Evolutionary conservation across 495 filamentous ascomycete genomes (phyloP), one percentile per base, ranked within the genome.

Genomic region (Podospora appendiculata): DNA sequence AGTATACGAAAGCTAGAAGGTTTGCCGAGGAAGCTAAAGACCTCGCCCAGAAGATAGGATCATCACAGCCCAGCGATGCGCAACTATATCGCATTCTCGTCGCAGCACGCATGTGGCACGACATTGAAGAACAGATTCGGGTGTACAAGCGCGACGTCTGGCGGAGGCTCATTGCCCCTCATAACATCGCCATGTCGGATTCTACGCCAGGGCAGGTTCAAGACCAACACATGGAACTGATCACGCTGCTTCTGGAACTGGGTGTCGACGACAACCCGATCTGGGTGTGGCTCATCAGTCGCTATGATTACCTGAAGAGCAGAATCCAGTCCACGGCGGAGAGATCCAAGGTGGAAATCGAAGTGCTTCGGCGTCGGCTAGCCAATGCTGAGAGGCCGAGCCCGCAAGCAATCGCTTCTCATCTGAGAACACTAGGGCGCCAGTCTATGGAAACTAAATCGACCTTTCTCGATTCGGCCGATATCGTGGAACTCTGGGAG

Each of bases 251-350:
- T 32, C 67, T 98, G 32, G 91, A 97, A 67, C 68, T 98, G 14
- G 93, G 93, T 18, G 91, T 95, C 10, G 86, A 93, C 17, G 89
- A 97, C 46, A 97, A 95, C 64, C 93, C 93, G 9, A 92, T 97
- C 47, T 95, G 87, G 87, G 79, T 89, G 1, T 98, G 93, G 93
- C 79, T 98, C 39, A 70, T 90, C 48, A 95, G 87, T 59, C 82
- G 89, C 6, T 90, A 88, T 58, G 88, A 95, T 45, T 86, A 91
- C 59, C 69, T 98, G 38, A 96, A 90, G 61, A 82, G 81, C 52
- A 92, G 87, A 55, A 90, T 96, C 44, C 77, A 78, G 9, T 73
- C 80, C 2, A 85, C 85, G 16, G 88, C 87, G 50, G 90, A 96
- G 42, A 79, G 89, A 16, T 85, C 87, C 32, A 85, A 86, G 61